Percentiles rank a stretch among this genome's conserved stretches.
These are phyloP conservation scores for Xylaria sp. DNA, from an alignment of 2,329 filamentous ascomycete genomes.

Conservation along the genomic window DNA sequence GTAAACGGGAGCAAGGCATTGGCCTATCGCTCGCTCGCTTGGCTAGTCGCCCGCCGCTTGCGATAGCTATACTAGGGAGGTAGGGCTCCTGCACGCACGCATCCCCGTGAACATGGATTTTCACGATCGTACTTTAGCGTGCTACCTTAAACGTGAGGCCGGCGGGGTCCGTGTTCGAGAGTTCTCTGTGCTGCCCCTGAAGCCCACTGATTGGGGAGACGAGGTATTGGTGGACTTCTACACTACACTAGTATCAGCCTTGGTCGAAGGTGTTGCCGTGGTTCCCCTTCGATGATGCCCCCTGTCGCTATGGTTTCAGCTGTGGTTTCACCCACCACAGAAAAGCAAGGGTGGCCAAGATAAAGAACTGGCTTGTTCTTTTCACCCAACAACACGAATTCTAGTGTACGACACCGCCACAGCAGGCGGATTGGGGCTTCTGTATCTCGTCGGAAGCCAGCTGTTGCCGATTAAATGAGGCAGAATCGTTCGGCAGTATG, in stretches of 20 bases:
- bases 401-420: not conserved
- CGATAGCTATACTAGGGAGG: not conserved
- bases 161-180: conserved; percentile 36
- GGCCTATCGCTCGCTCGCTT: conserved; percentile 3
- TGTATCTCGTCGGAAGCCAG: not conserved
- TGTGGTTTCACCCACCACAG: conserved; percentile 36
- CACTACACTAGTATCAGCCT: conserved; percentile 13
- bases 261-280: conserved; percentile 18
- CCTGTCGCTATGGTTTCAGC: conserved; percentile 35
- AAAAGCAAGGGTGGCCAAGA: conserved; percentile 21
- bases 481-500: conserved; percentile 4
- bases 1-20: conserved; percentile 16
- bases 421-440: conserved; percentile 14
- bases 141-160: conserved; percentile 33
- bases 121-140: conserved; percentile 29
- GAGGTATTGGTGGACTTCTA: conserved; percentile 28
- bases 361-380: conserved; percentile 17
- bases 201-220: conserved; percentile 13
- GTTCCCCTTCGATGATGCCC: conserved; percentile 24
- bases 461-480: conserved; percentile 13
- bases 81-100: conserved; percentile 29
- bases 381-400: not conserved
- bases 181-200: conserved; percentile 28
- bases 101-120: conserved; percentile 33
- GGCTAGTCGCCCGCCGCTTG: conserved; percentile 9